Evolutionary conservation across 2,329 filamentous ascomycete genomes (phyloP).

Genomic region (Aspergillus viridinutans): DNA sequence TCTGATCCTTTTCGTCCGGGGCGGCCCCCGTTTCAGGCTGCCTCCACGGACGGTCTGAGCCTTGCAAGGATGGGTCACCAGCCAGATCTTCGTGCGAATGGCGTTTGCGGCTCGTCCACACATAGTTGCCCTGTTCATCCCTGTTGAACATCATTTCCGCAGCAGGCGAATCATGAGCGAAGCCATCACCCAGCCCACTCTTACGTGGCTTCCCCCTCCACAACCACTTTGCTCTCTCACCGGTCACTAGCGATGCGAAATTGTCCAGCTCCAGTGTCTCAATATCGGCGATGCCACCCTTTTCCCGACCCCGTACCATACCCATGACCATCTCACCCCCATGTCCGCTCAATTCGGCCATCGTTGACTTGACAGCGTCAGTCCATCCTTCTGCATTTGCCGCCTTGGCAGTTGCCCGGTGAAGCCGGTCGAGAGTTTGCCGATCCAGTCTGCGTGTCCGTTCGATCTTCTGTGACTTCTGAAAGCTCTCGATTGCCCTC

Average conservation of each 20-base stretch:
- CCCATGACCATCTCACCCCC: constrained; percentile 91
- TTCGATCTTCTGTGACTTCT: constrained; percentile 79
- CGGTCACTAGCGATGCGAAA: constrained; percentile 72
- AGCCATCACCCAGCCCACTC: constrained; percentile 33
- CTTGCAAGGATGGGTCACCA: constrained; percentile 25
- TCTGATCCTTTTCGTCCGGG: constrained; percentile 40
- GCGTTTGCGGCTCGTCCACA: constrained; percentile 42
- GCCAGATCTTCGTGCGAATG: constrained; percentile 37
- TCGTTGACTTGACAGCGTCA: constrained; percentile 89
- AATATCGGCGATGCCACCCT: constrained; percentile 84
- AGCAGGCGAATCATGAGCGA: constrained; percentile 28
- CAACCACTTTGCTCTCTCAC: constrained; percentile 85
- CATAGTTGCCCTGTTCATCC: constrained; percentile 44
- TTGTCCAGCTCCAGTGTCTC: constrained; percentile 86
- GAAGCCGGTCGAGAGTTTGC: constrained; percentile 74
- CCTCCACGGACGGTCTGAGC: constrained; percentile 29
- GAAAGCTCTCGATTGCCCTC: constrained; percentile 79
- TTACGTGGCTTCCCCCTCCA: constrained; percentile 89
- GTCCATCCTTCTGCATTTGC: constrained; percentile 86
- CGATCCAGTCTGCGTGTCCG: constrained; percentile 76
- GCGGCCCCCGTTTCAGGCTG: constrained; percentile 22
- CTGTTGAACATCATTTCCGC: constrained; percentile 42
- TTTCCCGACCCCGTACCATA: constrained; percentile 83
- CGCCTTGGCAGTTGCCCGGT: constrained; percentile 81
- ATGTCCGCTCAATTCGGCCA: constrained; percentile 89